Evolutionary conservation across 164 flowering plant species (phyloP), one percentile per base, ranked within the genome.

Genomic region (Euptelea pleiosperma): DNA sequence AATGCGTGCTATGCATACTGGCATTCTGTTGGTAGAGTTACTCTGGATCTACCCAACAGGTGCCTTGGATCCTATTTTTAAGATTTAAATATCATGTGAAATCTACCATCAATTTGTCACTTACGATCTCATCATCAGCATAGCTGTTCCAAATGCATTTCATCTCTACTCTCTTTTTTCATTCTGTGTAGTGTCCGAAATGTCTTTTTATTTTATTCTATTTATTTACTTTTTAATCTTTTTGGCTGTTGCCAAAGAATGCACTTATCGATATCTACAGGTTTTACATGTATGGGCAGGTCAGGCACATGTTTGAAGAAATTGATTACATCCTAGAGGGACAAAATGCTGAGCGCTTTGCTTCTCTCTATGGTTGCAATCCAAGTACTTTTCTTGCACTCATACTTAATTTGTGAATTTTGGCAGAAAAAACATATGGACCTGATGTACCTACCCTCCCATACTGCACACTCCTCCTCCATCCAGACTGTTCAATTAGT

Each of bases 261-360:
- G 42, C 60, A 18, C 70, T 73, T 66, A 70, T 67, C 59, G 63
- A 76, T 63, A 46, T 64, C 42, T 67, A 60, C 52, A 67, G 64
- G 60, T 55, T 55, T 72, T 58, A 63, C 61, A 53, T 79, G 52
- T 60, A 64, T 76, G 73, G 44, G 70, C 86, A 93, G 98, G 97
- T 93, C n/a, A 86, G 98, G 64, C 97, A 93, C 72, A 89, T 93
- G 98, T 93, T 93, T 77, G 92, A 89, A 71, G 98, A 93, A 70
- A 93, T 93, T 66, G 97, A 93, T 71, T 93, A 93, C 66, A 65
- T 93, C 34, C 66, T 74, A 55, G 98, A 93, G 77, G 98, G 82
- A 26, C 81, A 83, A 70, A 93, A 93, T 87, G 96, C 98, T 49
- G 97, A 93, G 61, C 94, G 92, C 52, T 93, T 93, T 76, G 91